Evolutionary conservation across 208 protist species (phyloP), one percentile per base, ranked within the genome.

Genomic region (Leishmania tarentolae): DNA sequence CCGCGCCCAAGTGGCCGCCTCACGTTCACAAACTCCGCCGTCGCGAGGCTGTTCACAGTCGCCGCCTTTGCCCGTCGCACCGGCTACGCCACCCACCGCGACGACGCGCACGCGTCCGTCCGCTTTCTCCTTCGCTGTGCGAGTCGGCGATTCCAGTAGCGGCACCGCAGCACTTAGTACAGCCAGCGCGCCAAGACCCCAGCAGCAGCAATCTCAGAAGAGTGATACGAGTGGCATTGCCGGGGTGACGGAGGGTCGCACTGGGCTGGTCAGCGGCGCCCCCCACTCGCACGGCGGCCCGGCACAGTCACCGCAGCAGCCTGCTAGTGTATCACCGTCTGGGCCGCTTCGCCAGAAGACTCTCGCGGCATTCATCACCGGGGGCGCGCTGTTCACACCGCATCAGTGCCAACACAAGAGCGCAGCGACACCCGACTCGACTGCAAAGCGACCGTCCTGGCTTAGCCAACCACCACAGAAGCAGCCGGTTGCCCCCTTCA

Each of bases 1-100:
- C 28, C 72, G 73, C 7, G 80, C 80, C 11, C 80, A 83, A 24
- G 73, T 35, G 47, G 73, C 80, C 37, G 74, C 71, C 68, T 83
- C 80, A 37, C 75, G 75, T 17, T 78, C 75, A 56, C 9, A 15
- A 47, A 77, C 73, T 31, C 73, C 73, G 15, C 52, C 52, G 21
- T 77, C 73, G 78, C 72, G 79, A 13, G 73, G 72, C 40, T 63
- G 73, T 1, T 78, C 73, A 40, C 80, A 44, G 44, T 78, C 80
- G 31, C 80, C 21, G 44, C 15, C 59, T 24, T 42, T 44, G 40
- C 15, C 40, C 72, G 72, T 61, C 21, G n/a, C 70, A 2, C 3
- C 73, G 42, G 7, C 70, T 42, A 52, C n/a, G 4, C 37, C 7
- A 1, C 5, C 61, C 31, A 35, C 37, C 5, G n/a, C 52, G 52